Conservation (phyloP, 2,329 filamentous ascomycete genomes). For the Cordyceps javanica region DNA sequence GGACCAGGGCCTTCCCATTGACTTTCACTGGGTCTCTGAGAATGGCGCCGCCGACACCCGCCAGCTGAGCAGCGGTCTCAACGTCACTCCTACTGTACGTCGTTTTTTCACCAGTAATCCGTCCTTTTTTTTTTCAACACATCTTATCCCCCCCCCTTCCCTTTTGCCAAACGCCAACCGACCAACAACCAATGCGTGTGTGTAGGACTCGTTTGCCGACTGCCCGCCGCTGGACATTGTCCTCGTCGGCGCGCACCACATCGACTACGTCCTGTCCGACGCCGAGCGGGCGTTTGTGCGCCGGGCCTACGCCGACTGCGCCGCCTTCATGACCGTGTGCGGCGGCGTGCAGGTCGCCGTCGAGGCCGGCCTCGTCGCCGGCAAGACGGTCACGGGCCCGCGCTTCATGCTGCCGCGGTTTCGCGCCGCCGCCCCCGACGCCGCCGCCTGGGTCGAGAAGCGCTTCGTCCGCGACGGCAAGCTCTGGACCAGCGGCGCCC, state of each 20-base stretch:
- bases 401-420: constrained; percentile 22
- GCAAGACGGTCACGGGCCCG: constrained; percentile 33
- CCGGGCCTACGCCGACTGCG: constrained; percentile 27
- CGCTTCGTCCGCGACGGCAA: constrained; percentile 31
- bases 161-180: too few relatives aligned
- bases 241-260: constrained; percentile 31
- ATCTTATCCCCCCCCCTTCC: too few relatives aligned
- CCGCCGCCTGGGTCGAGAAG: constrained; percentile 32
- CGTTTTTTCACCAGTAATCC: not conserved
- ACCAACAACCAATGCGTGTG: too few relatives aligned
- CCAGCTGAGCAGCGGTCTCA: constrained; percentile 22
- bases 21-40: constrained; percentile 31
- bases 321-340: constrained; percentile 35
- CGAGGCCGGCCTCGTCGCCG: constrained; percentile 29
- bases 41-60: constrained; percentile 14
- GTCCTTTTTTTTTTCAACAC: too few relatives aligned
- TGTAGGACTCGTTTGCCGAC: constrained; percentile 31
- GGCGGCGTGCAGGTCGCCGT: constrained; percentile 28
- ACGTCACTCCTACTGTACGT: constrained; percentile 25
- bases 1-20: constrained; percentile 21
- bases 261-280: constrained; percentile 23
- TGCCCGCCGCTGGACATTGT: constrained; percentile 36
- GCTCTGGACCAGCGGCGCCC: constrained; percentile 29
- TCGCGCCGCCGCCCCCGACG: constrained; percentile 21
- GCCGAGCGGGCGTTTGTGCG: constrained; percentile 31